Percentiles rank a stretch among this genome's conserved stretches.
Conservation (phyloP, 148 eudicot species). For the Vaccinium vitisidaea region DNA sequence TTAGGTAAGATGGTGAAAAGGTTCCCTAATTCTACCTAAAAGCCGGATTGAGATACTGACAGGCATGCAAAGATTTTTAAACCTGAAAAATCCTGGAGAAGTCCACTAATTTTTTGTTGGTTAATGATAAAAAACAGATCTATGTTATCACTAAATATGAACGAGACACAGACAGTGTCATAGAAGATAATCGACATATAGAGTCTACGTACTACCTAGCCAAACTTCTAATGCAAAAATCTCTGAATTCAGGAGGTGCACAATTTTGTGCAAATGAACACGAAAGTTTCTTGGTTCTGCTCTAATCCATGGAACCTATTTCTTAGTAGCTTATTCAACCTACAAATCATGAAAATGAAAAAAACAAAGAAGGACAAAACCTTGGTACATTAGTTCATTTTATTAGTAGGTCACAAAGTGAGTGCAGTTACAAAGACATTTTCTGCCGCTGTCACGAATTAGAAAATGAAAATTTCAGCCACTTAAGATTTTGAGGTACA, state of each 20-base stretch:
- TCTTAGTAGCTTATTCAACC: background rate
- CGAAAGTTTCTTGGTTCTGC: constrained; percentile 2
- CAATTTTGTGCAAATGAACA: background rate
- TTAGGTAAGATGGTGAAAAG: background rate
- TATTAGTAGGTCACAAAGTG: background rate
- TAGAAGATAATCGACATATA: too few relatives aligned
- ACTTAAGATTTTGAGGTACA: background rate
- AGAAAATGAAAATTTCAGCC: background rate
- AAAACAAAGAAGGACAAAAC: background rate
- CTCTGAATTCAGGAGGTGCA: background rate
- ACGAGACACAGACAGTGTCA: too few relatives aligned
- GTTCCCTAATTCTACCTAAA: background rate
- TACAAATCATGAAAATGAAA: background rate
- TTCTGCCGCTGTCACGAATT: background rate
- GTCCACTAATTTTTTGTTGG: background rate
- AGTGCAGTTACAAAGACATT: background rate
- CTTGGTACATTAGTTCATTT: background rate
- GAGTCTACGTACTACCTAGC: background rate
- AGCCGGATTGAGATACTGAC: background rate
- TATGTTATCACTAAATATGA: background rate
- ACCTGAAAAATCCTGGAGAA: background rate
- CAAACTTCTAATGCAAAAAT: background rate
- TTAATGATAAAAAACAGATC: background rate
- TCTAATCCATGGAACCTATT: background rate
- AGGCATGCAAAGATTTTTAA: background rate